phyloP scores from a whole-genome alignment of 192 early-diverging fungal genomes.

The Backusella circina region DNA sequence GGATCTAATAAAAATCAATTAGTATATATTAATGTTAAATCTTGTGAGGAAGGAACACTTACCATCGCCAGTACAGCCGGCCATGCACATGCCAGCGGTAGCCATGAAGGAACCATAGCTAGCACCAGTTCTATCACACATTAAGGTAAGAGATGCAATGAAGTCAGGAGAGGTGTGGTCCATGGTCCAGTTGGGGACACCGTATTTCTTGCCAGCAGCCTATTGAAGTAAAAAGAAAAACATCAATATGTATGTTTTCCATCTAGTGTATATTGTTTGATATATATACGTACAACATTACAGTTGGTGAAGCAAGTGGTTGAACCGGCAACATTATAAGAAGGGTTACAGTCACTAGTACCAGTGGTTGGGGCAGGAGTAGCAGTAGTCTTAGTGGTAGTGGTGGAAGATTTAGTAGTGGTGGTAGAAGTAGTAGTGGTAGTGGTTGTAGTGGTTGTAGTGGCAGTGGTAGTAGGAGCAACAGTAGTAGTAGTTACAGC shows the following conservation, averaged over 20 bases:
- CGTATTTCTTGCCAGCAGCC: conserved; percentile 16
- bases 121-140: conserved; percentile 20
- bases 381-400: background rate
- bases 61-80: conserved; percentile 8
- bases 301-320: background rate
- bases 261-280: background rate
- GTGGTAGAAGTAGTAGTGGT: background rate
- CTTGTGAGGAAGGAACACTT: background rate
- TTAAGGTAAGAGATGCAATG: conserved; percentile 17
- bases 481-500: background rate
- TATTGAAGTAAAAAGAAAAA: background rate
- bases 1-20: background rate
- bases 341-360: conserved; percentile 2
- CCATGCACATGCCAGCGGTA: conserved; percentile 21
- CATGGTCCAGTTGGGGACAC: conserved; percentile 2
- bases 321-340: background rate
- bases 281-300: background rate
- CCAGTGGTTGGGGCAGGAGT: background rate
- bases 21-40: background rate
- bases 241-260: background rate
- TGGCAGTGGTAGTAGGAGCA: background rate
- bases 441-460: background rate
- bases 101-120: conserved; percentile 19
- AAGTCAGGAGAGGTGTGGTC: conserved; percentile 20
- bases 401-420: background rate